Percentiles rank a stretch among this genome's conserved stretches.
phyloP scores from a whole-genome alignment of 164 flowering plant species.

The Annona squamosa region DNA sequence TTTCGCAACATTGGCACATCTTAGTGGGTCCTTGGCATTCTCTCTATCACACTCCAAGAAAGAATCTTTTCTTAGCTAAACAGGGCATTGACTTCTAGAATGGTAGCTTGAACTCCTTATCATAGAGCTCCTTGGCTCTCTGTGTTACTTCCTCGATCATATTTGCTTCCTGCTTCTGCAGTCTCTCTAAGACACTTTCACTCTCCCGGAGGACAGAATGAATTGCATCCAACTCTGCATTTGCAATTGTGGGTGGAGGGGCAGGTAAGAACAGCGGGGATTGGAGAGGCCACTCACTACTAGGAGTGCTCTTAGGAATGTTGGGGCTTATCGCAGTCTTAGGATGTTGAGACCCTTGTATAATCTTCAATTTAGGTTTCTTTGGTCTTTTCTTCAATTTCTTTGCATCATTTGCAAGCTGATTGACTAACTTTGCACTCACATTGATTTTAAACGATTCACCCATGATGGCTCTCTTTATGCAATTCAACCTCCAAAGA shows the following conservation, averaged over 20 bases:
- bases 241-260: slow-evolving; percentile 26
- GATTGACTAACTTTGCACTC: slow-evolving; percentile 47
- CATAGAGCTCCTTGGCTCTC: slow-evolving; percentile 76
- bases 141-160: slow-evolving; percentile 65
- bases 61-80: slow-evolving; percentile 52
- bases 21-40: slow-evolving; percentile 49
- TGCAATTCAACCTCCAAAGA: too few species aligned
- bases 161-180: slow-evolving; percentile 66
- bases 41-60: slow-evolving; percentile 69
- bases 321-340: slow-evolving; percentile 25
- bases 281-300: slow-evolving; percentile 58
- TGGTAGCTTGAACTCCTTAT: slow-evolving; percentile 84
- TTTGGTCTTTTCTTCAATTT: slow-evolving; percentile 30
- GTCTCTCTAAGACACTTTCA: slow-evolving; percentile 39
- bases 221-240: slow-evolving; percentile 56
- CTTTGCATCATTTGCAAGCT: slow-evolving; percentile 36
- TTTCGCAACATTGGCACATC: slow-evolving; percentile 46
- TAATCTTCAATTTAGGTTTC: slow-evolving; percentile 9
- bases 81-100: slow-evolving; percentile 69
- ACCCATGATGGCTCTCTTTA: not conserved
- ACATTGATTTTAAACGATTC: slow-evolving; percentile 9
- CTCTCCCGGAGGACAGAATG: slow-evolving; percentile 34
- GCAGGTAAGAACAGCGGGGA: slow-evolving; percentile 55
- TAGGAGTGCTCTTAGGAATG: slow-evolving; percentile 19
- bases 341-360: slow-evolving; percentile 18